These are phyloP conservation scores for Hypomyces rosellus DNA, from an alignment of 2,329 filamentous ascomycete genomes.

Conservation along the genomic window DNA sequence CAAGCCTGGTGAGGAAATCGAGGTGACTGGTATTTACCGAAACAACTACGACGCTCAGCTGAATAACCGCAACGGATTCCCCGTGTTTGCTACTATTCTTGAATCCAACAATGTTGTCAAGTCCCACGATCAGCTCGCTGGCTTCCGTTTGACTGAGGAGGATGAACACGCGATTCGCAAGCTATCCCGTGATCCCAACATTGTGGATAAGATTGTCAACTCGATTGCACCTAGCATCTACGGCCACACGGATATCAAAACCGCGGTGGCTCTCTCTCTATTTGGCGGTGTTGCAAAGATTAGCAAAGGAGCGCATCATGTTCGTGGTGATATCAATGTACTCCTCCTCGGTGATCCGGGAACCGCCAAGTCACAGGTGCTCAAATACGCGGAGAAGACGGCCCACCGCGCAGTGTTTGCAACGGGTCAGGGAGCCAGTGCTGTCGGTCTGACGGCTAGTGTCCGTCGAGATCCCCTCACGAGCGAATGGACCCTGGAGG, in stretches of 20 bases:
- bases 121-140: constrained; percentile 92
- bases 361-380: constrained; percentile 94
- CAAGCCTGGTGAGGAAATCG: constrained; percentile 96
- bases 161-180: constrained; percentile 87
- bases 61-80: constrained; percentile 98
- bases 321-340: constrained; percentile 97
- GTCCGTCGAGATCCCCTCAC: constrained; percentile 93
- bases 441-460: constrained; percentile 94
- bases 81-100: constrained; percentile 93
- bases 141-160: constrained; percentile 90
- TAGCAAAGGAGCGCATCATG: constrained; percentile 80
- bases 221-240: constrained; percentile 98
- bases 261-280: constrained; percentile 84
- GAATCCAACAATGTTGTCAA: constrained; percentile 98
- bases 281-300: constrained; percentile 93
- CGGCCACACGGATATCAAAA: constrained; percentile 95
- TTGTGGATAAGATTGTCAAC: constrained; percentile 85
- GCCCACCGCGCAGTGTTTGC: constrained; percentile 96
- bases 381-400: constrained; percentile 97
- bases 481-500: constrained; percentile 95
- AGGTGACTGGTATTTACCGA: constrained; percentile 92
- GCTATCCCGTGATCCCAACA: constrained; percentile 81
- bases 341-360: constrained; percentile 92
- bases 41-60: constrained; percentile 98
- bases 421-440: constrained; percentile 93